These are phyloP conservation scores for Boletus subparvulus DNA, from an alignment of 768 basidiomycete genomes.

Conservation along the genomic window DNA sequence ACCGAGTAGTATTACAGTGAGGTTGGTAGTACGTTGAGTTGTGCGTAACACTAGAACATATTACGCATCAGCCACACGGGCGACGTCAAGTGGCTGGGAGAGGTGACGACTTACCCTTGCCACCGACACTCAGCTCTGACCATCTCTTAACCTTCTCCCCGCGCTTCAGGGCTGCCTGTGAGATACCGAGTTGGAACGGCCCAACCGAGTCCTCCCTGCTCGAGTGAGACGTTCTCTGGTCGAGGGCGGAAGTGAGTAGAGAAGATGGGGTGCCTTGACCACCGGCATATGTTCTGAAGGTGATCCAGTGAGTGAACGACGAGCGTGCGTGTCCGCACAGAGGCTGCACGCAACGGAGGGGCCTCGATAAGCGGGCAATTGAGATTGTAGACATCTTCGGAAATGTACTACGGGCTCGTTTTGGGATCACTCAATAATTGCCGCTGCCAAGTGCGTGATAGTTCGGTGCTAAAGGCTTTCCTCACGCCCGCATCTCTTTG, in stretches of 20 bases:
- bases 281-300: conserved; percentile 45
- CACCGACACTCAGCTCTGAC: conserved; percentile 73
- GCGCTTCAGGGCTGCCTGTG: conserved; percentile 51
- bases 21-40: conserved; percentile 51
- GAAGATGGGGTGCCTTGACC: conserved; percentile 47
- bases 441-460: too few species aligned
- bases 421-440: conserved; percentile 4
- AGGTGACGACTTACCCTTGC: conserved; percentile 58
- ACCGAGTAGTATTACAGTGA: conserved; percentile 65
- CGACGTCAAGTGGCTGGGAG: background rate
- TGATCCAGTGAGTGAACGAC: background rate
- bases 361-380: conserved; percentile 7
- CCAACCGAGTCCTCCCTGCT: conserved; percentile 63
- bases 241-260: conserved; percentile 62
- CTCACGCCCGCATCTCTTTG: background rate
- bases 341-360: conserved; percentile 3
- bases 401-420: conserved; percentile 1
- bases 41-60: conserved; percentile 26
- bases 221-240: conserved; percentile 41
- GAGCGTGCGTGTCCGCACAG: background rate
- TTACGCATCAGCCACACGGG: background rate
- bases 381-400: conserved; percentile 14
- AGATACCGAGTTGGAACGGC: conserved; percentile 74
- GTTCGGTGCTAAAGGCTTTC: background rate
- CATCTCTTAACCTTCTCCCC: conserved; percentile 67